These are phyloP conservation scores for sorghum (Sorghum bicolor) DNA, from an alignment of 176 grass and related monocot genomes.

Conservation along the genomic window DNA sequence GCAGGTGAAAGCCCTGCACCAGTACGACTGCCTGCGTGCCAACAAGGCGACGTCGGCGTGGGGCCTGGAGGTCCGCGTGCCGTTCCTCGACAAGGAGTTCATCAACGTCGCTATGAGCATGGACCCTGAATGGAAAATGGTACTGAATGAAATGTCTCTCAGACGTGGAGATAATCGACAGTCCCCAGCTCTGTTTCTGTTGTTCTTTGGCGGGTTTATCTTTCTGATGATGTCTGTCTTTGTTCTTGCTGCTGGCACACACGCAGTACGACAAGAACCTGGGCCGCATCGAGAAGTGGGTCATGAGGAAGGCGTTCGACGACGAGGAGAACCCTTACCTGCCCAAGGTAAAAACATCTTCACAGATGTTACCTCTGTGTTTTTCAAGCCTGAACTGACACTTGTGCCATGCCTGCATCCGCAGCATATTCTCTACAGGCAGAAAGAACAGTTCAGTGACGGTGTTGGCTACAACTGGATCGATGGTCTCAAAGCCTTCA, in stretches of 20 bases:
- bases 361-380: background rate
- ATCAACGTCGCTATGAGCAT: conserved; percentile 88
- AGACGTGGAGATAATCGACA: background rate
- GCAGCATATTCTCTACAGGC: conserved; percentile 96
- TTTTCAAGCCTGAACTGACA: background rate
- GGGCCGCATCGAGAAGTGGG: conserved; percentile 92
- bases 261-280: conserved; percentile 59
- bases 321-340: conserved; percentile 88
- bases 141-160: background rate
- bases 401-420: background rate
- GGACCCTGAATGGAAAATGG: conserved; percentile 94
- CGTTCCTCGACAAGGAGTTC: conserved; percentile 97
- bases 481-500: conserved; percentile 90
- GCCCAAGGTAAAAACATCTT: conserved; percentile 51
- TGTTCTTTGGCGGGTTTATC: background rate
- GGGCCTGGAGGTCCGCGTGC: conserved; percentile 92
- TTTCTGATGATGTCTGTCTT: background rate
- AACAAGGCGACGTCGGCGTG: conserved; percentile 93
- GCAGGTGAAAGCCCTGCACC: conserved; percentile 82
- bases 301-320: conserved; percentile 88
- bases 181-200: background rate
- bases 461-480: conserved; percentile 97
- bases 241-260: background rate
- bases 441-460: conserved; percentile 99
- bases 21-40: conserved; percentile 92